These are phyloP conservation scores for Platismatia glauca DNA, from an alignment of 495 filamentous ascomycete species.

Conservation along the genomic window DNA sequence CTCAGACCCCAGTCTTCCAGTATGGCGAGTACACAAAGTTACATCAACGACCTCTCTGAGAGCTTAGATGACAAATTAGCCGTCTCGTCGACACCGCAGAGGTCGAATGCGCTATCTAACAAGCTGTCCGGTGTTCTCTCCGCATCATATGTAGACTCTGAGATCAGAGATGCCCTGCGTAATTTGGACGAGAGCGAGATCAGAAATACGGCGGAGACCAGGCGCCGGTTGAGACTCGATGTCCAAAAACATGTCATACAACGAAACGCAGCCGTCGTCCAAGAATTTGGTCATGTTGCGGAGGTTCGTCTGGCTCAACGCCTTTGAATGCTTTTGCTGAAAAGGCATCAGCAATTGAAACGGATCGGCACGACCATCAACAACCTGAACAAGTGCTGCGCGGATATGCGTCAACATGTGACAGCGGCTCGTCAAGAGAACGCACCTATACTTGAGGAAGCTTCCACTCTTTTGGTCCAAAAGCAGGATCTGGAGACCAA, in stretches of 20 bases:
- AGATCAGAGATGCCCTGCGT: constrained; percentile 77
- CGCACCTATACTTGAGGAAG: constrained; percentile 67
- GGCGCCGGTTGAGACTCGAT: constrained; percentile 72
- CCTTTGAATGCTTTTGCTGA: constrained; percentile 15
- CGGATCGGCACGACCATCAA: constrained; percentile 72
- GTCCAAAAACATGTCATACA: constrained; percentile 89
- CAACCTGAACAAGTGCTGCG: constrained; percentile 70
- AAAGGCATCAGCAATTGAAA: constrained; percentile 61
- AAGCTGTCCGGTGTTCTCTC: constrained; percentile 81
- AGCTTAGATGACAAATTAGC: constrained; percentile 14
- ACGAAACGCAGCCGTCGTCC: constrained; percentile 84
- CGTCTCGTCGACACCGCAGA: constrained; percentile 15
- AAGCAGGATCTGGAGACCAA: constrained; percentile 76
- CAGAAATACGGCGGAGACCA: constrained; percentile 68
- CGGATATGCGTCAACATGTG: constrained; percentile 72
- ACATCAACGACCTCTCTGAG: constrained; percentile 6
- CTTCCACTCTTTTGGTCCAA: constrained; percentile 62
- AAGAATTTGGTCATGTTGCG: constrained; percentile 83
- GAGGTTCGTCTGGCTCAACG: constrained; percentile 48
- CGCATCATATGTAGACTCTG: constrained; percentile 82
- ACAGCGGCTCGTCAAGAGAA: constrained; percentile 65
- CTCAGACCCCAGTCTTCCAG: not conserved
- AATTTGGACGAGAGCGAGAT: constrained; percentile 64
- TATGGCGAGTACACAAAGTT: constrained; percentile 8
- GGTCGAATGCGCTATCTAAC: constrained; percentile 54